These are phyloP conservation scores for Paratinospora sagittata DNA, from an alignment of 164 flowering plant species.

Conservation along the genomic window DNA sequence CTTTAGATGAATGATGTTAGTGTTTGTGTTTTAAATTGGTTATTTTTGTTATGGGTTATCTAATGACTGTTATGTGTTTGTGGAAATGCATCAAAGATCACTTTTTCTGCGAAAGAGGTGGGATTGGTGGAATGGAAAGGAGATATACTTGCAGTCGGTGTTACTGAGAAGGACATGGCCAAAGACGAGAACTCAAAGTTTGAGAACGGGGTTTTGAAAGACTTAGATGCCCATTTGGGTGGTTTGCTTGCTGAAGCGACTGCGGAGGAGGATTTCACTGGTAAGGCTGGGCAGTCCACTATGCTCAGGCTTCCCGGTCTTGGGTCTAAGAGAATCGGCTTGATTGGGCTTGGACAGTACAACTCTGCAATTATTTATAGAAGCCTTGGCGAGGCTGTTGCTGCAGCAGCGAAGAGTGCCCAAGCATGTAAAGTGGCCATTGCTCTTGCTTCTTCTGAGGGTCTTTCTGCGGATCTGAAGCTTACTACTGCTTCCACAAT, in stretches of 20 bases:
- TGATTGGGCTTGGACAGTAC: slow-evolving; percentile 74
- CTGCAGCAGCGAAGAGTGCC: slow-evolving; percentile 68
- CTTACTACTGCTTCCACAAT: slow-evolving; percentile 63
- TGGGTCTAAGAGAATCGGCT: slow-evolving; percentile 67
- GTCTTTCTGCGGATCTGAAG: slow-evolving; percentile 52
- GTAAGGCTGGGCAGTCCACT: slow-evolving; percentile 80
- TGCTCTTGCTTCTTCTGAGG: slow-evolving; percentile 67
- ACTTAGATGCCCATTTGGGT: slow-evolving; percentile 53
- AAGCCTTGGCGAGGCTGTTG: slow-evolving; percentile 64
- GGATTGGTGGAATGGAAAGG: slow-evolving; percentile 83
- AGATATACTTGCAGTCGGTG: slow-evolving; percentile 86
- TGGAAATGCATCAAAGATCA: slow-evolving; percentile 18
- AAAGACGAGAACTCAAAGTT: slow-evolving; percentile 66
- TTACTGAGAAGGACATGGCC: slow-evolving; percentile 80
- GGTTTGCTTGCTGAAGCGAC: slow-evolving; percentile 85
- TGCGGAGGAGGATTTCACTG: slow-evolving; percentile 86
- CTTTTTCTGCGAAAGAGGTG: slow-evolving; percentile 25
- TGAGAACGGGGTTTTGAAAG: slow-evolving; percentile 55
- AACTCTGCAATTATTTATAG: slow-evolving; percentile 29
- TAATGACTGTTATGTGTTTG: slow-evolving; percentile 9
- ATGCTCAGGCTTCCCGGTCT: slow-evolving; percentile 73
- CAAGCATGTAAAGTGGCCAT: slow-evolving; percentile 71
- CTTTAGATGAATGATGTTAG: background rate
- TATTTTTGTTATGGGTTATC: background rate
- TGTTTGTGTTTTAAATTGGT: background rate